These are phyloP conservation scores for Calonectria pseudoturangicola DNA, from an alignment of 2,329 filamentous ascomycete species.

Conservation along the genomic window DNA sequence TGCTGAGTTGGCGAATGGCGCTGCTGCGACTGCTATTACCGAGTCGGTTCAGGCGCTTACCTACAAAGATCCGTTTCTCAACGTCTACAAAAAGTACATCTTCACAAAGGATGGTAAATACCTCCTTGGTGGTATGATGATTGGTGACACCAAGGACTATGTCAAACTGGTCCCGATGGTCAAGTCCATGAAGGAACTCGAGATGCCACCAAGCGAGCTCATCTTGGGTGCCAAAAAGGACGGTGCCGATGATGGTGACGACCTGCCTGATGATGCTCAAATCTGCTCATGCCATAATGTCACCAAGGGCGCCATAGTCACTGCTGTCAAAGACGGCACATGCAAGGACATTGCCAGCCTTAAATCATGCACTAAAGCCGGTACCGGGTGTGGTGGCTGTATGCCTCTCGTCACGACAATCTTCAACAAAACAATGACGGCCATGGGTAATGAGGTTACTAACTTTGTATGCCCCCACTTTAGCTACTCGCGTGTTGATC, in stretches of 20 bases:
- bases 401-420: constrained; percentile 92
- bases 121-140: constrained; percentile 97
- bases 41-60: constrained; percentile 87
- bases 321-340: constrained; percentile 82
- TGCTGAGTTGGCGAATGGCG: not conserved
- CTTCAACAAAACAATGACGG: constrained; percentile 91
- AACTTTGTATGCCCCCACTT: constrained; percentile 93
- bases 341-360: constrained; percentile 89
- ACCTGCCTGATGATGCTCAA: constrained; percentile 89
- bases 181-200: constrained; percentile 86
- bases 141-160: constrained; percentile 93
- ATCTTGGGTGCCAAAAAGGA: constrained; percentile 85
- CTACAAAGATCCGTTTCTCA: constrained; percentile 91
- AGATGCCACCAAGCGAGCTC: constrained; percentile 86
- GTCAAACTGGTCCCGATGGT: constrained; percentile 92
- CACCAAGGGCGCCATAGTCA: constrained; percentile 86
- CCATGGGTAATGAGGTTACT: constrained; percentile 90
- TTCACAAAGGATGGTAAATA: constrained; percentile 94
- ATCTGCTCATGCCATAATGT: constrained; percentile 97
- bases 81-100: constrained; percentile 95
- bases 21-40: constrained; percentile 42
- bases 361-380: constrained; percentile 93
- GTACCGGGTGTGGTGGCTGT: constrained; percentile 92
- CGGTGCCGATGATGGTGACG: constrained; percentile 83
- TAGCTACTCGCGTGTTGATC: constrained; percentile 86